These are phyloP conservation scores for Silene vulgaris DNA, from an alignment of 179 eudicot species.

Conservation along the genomic window DNA sequence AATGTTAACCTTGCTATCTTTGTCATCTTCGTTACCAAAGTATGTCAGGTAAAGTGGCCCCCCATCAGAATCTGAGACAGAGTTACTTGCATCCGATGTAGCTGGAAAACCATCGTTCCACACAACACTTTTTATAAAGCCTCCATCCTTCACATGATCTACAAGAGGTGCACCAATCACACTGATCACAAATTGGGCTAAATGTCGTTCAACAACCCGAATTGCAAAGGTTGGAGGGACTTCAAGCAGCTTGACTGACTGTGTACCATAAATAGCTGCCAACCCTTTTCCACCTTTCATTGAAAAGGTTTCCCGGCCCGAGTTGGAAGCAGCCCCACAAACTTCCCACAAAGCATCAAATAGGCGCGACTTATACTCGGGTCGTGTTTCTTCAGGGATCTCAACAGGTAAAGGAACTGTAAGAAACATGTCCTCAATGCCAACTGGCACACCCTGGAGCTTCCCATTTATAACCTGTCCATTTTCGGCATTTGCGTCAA, in stretches of 20 bases:
- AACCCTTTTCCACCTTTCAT: slow-evolving; percentile 75
- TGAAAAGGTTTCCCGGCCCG: slow-evolving; percentile 70
- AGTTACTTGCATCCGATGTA: slow-evolving; percentile 30
- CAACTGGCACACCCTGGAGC: slow-evolving; percentile 62
- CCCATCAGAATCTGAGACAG: slow-evolving; percentile 26
- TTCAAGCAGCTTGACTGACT: slow-evolving; percentile 85
- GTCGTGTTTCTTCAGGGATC: slow-evolving; percentile 34
- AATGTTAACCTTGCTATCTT: slow-evolving; percentile 26
- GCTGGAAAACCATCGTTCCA: slow-evolving; percentile 49
- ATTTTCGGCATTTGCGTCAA: slow-evolving; percentile 75
- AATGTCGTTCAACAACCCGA: slow-evolving; percentile 52
- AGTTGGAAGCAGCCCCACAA: slow-evolving; percentile 65
- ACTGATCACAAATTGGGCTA: slow-evolving; percentile 73
- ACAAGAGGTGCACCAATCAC: slow-evolving; percentile 71
- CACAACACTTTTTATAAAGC: slow-evolving; percentile 40
- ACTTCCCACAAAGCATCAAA: slow-evolving; percentile 96
- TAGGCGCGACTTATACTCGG: slow-evolving; percentile 49
- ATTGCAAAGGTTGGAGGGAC: slow-evolving; percentile 51
- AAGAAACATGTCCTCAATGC: slow-evolving; percentile 98
- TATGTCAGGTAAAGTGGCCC: slow-evolving; percentile 72
- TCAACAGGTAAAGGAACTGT: slow-evolving; percentile 52
- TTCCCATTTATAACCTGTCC: slow-evolving; percentile 77
- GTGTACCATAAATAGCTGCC: slow-evolving; percentile 73
- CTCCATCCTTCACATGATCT: slow-evolving; percentile 56
- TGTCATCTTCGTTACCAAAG: slow-evolving; percentile 45